phyloP scores from a whole-genome alignment of 306 rosid species.

The Acmispon strigosus region DNA sequence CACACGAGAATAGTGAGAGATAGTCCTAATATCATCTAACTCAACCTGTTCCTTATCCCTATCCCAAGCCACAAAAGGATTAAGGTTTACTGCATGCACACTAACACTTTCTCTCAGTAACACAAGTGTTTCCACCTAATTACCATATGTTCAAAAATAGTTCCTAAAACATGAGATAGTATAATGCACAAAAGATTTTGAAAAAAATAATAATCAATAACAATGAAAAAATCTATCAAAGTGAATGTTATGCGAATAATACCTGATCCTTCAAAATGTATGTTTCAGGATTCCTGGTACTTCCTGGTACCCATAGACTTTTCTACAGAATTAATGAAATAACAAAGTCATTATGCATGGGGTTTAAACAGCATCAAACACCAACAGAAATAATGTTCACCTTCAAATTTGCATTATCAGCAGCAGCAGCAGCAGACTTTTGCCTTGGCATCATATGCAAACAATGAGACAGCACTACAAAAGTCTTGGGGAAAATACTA shows the following conservation, averaged over 20 bases:
- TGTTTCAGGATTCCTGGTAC: slow-evolving; percentile 56
- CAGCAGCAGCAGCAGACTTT: slow-evolving; percentile 41
- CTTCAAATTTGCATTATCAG: slow-evolving; percentile 49
- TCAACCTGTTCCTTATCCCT: not conserved
- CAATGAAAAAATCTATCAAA: not conserved
- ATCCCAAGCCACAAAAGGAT: not conserved
- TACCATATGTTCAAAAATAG: not conserved
- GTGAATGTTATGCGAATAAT: not conserved
- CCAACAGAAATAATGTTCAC: slow-evolving; percentile 16
- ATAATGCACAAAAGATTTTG: not conserved
- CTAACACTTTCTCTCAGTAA: not conserved
- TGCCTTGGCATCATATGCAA: slow-evolving; percentile 79
- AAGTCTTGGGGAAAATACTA: slow-evolving; percentile 63
- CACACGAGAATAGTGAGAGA: not conserved
- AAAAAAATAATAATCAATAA: not conserved
- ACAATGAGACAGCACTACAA: slow-evolving; percentile 59
- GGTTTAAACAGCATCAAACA: not conserved
- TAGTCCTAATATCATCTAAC: not conserved
- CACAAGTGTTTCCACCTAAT: not conserved
- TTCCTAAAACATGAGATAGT: not conserved
- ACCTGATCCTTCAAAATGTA: slow-evolving; percentile 52
- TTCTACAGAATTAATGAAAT: slow-evolving; percentile 27
- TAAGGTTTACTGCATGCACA: not conserved
- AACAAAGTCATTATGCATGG: not conserved
- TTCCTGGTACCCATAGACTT: slow-evolving; percentile 53